Conservation (phyloP, 768 basidiomycete species). For the Suillus hirtellus region DNA sequence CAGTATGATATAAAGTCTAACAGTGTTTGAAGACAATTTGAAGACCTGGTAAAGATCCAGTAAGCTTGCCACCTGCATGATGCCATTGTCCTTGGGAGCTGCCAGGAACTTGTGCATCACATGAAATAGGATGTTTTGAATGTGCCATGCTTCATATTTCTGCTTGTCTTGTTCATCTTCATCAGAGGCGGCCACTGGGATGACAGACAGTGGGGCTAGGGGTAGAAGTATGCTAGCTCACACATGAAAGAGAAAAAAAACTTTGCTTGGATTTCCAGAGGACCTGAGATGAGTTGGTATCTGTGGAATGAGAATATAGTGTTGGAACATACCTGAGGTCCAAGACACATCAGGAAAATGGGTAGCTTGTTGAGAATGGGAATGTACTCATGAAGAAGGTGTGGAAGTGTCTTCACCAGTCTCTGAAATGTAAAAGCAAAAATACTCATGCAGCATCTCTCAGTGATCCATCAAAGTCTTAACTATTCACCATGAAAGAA, state of each 20-base stretch:
- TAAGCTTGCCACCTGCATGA: constrained; percentile 86
- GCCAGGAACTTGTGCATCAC: constrained; percentile 75
- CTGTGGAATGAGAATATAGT: constrained; percentile 1
- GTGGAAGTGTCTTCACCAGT: constrained; percentile 74
- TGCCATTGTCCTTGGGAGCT: constrained; percentile 69
- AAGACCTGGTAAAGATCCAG: constrained; percentile 78
- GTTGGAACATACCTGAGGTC: constrained; percentile 65
- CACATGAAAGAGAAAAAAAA: constrained; percentile 81
- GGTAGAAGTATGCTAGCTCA: constrained; percentile 93
- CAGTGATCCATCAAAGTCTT: no score
- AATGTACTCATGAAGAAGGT: constrained; percentile 82
- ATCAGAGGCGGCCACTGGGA: no score
- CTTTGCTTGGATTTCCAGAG: constrained; percentile 83
- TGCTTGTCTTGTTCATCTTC: no score
- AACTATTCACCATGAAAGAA: no score
- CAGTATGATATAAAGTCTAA: constrained; percentile 34
- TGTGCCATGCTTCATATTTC: constrained; percentile 73
- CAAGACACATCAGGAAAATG: constrained; percentile 84
- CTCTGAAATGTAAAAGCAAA: constrained; percentile 69
- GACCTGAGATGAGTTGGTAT: constrained; percentile 52
- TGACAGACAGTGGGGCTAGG: constrained; percentile 38
- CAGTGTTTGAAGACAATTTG: constrained; percentile 80
- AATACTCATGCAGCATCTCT: constrained; percentile 95
- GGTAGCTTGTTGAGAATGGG: constrained; percentile 92
- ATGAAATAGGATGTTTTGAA: constrained; percentile 90